Conservation (phyloP, 768 basidiomycete species). For the Panellus pusillus region DNA sequence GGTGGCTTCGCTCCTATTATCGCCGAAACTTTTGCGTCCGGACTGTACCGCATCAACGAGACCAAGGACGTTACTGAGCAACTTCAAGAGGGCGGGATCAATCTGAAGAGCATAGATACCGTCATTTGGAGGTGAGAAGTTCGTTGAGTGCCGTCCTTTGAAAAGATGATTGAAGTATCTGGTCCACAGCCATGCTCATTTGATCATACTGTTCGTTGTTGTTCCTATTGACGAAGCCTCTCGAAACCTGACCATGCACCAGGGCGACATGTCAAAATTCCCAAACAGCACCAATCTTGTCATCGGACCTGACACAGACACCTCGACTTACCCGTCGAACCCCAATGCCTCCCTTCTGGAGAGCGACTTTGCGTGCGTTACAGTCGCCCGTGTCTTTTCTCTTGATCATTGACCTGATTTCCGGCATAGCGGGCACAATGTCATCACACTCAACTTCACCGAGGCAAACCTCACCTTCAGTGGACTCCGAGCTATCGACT, state of each 20-base stretch:
- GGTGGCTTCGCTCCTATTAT: constrained; percentile 3
- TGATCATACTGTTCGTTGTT: constrained; percentile 5
- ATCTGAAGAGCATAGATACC: constrained; percentile 1
- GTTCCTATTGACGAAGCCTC: background rate
- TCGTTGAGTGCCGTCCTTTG: background rate
- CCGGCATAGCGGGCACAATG: background rate
- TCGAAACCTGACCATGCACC: constrained; percentile 6
- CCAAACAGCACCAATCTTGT: constrained; percentile 7
- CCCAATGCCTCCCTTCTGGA: constrained; percentile 2
- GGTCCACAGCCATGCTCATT: constrained; percentile 6
- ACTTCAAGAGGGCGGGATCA: constrained; percentile 4
- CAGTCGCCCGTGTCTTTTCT: background rate
- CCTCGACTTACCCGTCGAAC: background rate
- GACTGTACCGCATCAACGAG: background rate
- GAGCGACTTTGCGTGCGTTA: constrained; percentile 12
- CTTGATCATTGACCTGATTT: background rate
- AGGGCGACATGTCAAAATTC: constrained; percentile 15
- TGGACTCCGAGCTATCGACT: constrained; percentile 12
- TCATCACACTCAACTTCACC: constrained; percentile 1
- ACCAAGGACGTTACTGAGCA: constrained; percentile 7
- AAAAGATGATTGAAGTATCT: background rate
- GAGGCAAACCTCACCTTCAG: background rate
- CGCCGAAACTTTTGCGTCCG: background rate
- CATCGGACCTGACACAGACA: constrained; percentile 2
- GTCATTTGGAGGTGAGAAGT: constrained; percentile 12